Percentiles rank a stretch among this genome's conserved stretches.
Conservation (phyloP, 164 flowering plant species). For the Amborella trichopoda region DNA sequence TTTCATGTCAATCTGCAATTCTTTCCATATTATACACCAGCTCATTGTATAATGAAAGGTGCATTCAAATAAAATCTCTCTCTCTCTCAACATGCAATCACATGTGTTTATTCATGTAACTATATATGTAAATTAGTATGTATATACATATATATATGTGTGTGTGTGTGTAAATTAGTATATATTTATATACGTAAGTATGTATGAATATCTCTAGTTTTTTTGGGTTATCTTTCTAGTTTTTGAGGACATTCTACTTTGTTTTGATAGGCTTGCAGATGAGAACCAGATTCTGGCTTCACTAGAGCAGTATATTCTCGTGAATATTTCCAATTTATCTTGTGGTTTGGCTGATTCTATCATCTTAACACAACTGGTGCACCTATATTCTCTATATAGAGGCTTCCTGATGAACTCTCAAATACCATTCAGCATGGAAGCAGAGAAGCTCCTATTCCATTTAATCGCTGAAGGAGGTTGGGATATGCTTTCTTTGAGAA, state of each 20-base stretch:
- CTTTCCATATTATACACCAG: constrained; percentile 49
- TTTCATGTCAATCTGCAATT: constrained; percentile 65
- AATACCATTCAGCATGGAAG: constrained; percentile 62
- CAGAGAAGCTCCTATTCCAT: constrained; percentile 64
- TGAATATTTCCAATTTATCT: constrained; percentile 31
- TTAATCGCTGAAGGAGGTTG: constrained; percentile 45
- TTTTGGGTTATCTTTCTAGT: neutral
- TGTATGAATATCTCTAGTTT: constrained; percentile 1
- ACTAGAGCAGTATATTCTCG: constrained; percentile 75
- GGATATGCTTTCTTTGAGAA: constrained; percentile 42
- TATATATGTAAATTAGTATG: too few relatives aligned
- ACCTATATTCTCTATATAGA: constrained; percentile 63
- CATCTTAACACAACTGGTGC: constrained; percentile 27
- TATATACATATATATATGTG: too few relatives aligned
- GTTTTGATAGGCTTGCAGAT: constrained; percentile 63
- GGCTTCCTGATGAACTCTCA: constrained; percentile 37
- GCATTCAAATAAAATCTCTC: too few relatives aligned
- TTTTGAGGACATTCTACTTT: neutral
- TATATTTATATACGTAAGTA: too few relatives aligned
- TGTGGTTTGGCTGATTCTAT: constrained; percentile 18
- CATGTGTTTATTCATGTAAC: too few relatives aligned
- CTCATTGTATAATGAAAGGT: constrained; percentile 74
- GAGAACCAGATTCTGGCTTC: constrained; percentile 70
- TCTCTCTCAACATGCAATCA: too few relatives aligned
- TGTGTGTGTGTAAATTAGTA: too few relatives aligned